A percentile compares a stretch with the other conserved stretches of the same genome.
Evolutionary conservation across 106 monocot genomes (phyloP).

Genomic region (Triglochin maritima): DNA sequence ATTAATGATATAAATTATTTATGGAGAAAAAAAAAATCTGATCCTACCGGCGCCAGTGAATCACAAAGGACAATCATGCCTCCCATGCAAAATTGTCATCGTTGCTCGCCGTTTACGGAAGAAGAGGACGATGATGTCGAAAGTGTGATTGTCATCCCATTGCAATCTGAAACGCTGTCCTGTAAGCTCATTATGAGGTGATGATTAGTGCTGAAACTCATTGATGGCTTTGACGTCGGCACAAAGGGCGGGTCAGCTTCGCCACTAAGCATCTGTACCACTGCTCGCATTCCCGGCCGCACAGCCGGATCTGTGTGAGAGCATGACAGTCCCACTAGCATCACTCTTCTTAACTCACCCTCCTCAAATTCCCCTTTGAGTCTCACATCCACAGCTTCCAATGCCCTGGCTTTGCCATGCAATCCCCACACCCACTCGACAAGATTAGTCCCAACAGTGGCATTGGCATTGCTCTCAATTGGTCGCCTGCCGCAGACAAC

Average conservation of each 20-base stretch:
- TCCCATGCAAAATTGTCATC: background rate
- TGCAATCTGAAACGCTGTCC: slow-evolving; percentile 84
- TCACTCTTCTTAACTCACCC: slow-evolving; percentile 44
- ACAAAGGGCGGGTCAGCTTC: slow-evolving; percentile 70
- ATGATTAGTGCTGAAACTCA: slow-evolving; percentile 54
- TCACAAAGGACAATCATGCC: background rate
- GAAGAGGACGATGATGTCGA: slow-evolving; percentile 36
- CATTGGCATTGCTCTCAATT: slow-evolving; percentile 24
- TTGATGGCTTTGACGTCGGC: slow-evolving; percentile 52
- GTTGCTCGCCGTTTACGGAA: slow-evolving; percentile 4
- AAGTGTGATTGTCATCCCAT: slow-evolving; percentile 31
- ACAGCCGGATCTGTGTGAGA: slow-evolving; percentile 61
- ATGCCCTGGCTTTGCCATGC: slow-evolving; percentile 44
- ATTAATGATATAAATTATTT: too few relatives aligned
- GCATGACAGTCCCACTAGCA: slow-evolving; percentile 70
- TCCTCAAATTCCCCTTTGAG: slow-evolving; percentile 56
- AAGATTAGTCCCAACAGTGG: slow-evolving; percentile 27
- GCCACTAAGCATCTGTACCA: slow-evolving; percentile 78
- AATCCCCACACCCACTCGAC: slow-evolving; percentile 92
- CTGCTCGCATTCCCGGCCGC: slow-evolving; percentile 68
- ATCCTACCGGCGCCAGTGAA: too few relatives aligned
- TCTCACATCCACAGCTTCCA: slow-evolving; percentile 51
- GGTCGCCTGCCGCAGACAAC: slow-evolving; percentile 69
- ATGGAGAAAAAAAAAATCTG: too few relatives aligned
- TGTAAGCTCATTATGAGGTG: slow-evolving; percentile 65